Evolutionary conservation across 345 rosid genomes (phyloP).

Genomic region (Citrus cavaleriei): DNA sequence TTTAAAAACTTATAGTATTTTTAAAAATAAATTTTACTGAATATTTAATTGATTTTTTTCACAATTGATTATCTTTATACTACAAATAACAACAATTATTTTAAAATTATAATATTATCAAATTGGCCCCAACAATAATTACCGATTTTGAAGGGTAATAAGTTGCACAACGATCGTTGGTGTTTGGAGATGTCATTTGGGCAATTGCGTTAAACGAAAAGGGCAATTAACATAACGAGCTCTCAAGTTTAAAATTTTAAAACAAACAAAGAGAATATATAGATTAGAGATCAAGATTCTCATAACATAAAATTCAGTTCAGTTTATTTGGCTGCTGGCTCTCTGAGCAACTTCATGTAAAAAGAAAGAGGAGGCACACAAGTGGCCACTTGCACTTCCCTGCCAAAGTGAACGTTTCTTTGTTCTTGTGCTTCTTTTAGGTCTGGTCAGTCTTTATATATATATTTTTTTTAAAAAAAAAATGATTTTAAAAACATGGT

Average conservation of each 20-base stretch:
- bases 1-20: too few species aligned
- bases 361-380: neutral
- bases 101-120: too few species aligned
- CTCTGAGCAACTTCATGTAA: neutral
- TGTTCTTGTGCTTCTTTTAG: slow-evolving; percentile 30
- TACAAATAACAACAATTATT: too few species aligned
- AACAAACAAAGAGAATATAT: neutral
- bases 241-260: neutral
- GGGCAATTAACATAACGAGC: neutral
- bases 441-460: neutral
- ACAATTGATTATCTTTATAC: fast-evolving
- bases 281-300: slow-evolving; percentile 18
- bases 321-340: neutral
- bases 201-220: neutral
- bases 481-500: neutral
- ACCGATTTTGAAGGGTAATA: too few species aligned
- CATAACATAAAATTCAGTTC: slow-evolving; percentile 20
- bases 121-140: too few species aligned
- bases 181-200: neutral
- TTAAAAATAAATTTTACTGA: too few species aligned
- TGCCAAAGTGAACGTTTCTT: slow-evolving; percentile 60
- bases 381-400: slow-evolving; percentile 13
- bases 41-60: too few species aligned
- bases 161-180: too few species aligned
- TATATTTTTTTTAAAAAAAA: neutral